A percentile compares a stretch with the other conserved stretches of the same genome.
phyloP scores from a whole-genome alignment of 2,329 filamentous ascomycete species.

The Epichloe glyceriae region DNA sequence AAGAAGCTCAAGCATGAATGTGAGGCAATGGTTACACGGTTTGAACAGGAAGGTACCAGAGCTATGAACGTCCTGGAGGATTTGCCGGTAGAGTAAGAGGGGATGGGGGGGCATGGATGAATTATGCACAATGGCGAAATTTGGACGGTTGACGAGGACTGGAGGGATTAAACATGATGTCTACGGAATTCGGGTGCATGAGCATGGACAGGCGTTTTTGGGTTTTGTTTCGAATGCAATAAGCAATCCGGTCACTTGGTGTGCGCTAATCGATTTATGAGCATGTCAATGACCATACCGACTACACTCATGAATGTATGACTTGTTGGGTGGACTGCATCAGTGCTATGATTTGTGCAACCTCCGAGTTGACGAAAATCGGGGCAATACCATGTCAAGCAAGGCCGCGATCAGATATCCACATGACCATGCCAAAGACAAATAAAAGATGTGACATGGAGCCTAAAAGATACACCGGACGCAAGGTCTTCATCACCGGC shows the following conservation, averaged over 20 bases:
- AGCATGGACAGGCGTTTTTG: not conserved
- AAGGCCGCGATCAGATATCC: too few species aligned
- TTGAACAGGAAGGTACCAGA: constrained; percentile 69
- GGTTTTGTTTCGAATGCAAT: not conserved
- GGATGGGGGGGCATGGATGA: not conserved
- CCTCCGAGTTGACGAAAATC: too few species aligned
- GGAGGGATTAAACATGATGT: not conserved
- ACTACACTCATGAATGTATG: too few species aligned
- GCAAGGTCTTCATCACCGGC: too few species aligned
- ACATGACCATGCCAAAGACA: too few species aligned
- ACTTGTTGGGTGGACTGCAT: too few species aligned
- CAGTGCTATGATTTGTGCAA: too few species aligned
- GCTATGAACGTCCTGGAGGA: constrained; percentile 70
- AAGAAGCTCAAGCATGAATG: constrained; percentile 67
- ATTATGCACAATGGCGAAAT: not conserved
- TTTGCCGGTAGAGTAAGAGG: constrained; percentile 39
- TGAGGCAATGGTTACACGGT: constrained; percentile 67
- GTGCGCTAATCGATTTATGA: not conserved
- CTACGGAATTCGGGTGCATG: not conserved
- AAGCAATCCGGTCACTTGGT: not conserved
- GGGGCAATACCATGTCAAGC: too few species aligned
- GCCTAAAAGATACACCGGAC: too few species aligned
- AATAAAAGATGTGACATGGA: too few species aligned
- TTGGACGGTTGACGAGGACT: not conserved
- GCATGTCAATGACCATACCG: not conserved